Evolutionary conservation across 2,329 filamentous ascomycete genomes (phyloP).

Genomic region (Parasarocladium wereldwijsianum): DNA sequence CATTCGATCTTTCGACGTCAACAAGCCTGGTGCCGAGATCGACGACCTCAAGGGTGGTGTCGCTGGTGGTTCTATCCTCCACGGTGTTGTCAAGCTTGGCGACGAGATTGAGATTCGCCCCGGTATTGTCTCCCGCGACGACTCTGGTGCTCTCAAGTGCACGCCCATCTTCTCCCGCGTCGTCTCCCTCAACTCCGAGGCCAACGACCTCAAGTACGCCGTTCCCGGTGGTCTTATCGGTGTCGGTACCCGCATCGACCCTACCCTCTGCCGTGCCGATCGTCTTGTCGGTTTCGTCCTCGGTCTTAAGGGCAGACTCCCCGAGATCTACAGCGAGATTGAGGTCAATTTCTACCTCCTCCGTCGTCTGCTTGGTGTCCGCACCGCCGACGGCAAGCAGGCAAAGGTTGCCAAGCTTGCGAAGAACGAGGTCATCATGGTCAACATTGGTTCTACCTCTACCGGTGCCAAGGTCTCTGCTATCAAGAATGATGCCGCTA

Average conservation of each 20-base stretch:
- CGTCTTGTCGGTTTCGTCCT: constrained; percentile 97
- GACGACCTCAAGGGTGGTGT: constrained; percentile 98
- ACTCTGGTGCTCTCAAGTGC: constrained; percentile 87
- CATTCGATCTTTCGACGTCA: constrained; percentile 98
- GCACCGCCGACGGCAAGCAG: constrained; percentile 96
- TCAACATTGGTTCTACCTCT: constrained; percentile 96
- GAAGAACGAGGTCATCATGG: constrained; percentile 99
- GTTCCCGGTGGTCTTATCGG: constrained; percentile 95
- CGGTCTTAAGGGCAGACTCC: constrained; percentile 82
- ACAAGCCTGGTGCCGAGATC: constrained; percentile 98
- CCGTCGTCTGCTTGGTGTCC: constrained; percentile 84
- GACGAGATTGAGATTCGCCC: constrained; percentile 98
- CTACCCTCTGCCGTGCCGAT: constrained; percentile 95
- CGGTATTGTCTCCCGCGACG: constrained; percentile 94
- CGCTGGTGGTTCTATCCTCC: constrained; percentile 90
- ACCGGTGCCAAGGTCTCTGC: constrained; percentile 95
- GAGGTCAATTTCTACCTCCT: constrained; percentile 99
- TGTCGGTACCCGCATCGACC: constrained; percentile 95
- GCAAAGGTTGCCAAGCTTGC: constrained; percentile 96
- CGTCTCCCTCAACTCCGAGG: constrained; percentile 89
- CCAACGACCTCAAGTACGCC: constrained; percentile 96
- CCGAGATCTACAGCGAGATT: constrained; percentile 94
- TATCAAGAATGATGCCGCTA: constrained; percentile 95
- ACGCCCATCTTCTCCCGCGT: constrained; percentile 94
- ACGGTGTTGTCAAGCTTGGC: constrained; percentile 89